Conservation (phyloP, 805 yeast species). For the Barnettozyma pratensis region DNA sequence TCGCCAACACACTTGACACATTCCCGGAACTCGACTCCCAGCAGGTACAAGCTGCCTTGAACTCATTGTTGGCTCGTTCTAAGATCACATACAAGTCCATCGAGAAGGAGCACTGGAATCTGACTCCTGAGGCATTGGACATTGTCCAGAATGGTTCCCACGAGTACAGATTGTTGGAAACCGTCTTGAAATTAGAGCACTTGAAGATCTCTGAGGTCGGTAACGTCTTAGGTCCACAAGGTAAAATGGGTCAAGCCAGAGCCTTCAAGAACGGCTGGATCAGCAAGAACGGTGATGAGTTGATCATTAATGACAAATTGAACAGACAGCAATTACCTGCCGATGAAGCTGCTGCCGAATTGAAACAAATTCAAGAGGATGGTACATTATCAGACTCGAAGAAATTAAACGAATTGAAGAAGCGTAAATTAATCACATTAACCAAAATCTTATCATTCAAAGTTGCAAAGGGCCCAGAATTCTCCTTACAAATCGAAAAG, state of each 20-base stretch:
- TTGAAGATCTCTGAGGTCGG: constrained; percentile 75
- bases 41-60: constrained; percentile 74
- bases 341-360: constrained; percentile 63
- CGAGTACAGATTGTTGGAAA: constrained; percentile 77
- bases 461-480: constrained; percentile 77
- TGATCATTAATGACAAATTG: constrained; percentile 52
- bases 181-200: constrained; percentile 69
- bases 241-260: constrained; percentile 91
- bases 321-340: constrained; percentile 43
- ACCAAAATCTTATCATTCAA: constrained; percentile 71
- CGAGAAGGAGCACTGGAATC: constrained; percentile 71
- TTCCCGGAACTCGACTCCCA: constrained; percentile 65
- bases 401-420: constrained; percentile 79
- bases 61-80: constrained; percentile 76
- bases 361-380: constrained; percentile 49
- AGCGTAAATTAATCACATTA: constrained; percentile 78
- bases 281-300: constrained; percentile 75
- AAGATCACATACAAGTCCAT: constrained; percentile 71
- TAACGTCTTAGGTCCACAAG: constrained; percentile 71
- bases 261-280: constrained; percentile 99
- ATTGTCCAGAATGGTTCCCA: constrained; percentile 82
- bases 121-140: constrained; percentile 78
- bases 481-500: constrained; percentile 72
- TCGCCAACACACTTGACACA: constrained; percentile 61
- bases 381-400: constrained; percentile 60